phyloP scores from a whole-genome alignment of 306 rosid genomes.

The Trifolium subterraneum region DNA sequence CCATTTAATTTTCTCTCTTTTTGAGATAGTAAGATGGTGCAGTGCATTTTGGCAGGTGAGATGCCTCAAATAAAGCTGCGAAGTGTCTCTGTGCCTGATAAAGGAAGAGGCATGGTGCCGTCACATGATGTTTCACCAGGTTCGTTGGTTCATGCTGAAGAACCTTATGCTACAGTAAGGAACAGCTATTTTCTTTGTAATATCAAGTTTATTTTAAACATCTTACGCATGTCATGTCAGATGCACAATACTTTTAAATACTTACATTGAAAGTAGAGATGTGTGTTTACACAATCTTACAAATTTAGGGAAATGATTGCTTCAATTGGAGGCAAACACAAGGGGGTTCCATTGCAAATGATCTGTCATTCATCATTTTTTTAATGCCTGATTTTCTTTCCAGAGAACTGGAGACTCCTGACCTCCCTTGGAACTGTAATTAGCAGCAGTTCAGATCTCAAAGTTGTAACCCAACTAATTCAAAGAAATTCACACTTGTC shows the following conservation, averaged over 20 bases:
- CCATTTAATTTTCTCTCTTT: constrained; percentile 24
- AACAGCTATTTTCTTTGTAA: constrained; percentile 19
- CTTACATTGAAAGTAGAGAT: neutral
- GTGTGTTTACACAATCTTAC: constrained; percentile 19
- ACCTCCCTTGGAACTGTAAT: neutral
- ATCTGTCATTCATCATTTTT: neutral
- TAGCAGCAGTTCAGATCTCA: constrained; percentile 24
- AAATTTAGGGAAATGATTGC: constrained; percentile 27
- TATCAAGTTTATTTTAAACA: constrained; percentile 16
- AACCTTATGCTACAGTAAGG: constrained; percentile 79
- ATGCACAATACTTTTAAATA: neutral
- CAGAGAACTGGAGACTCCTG: constrained; percentile 21
- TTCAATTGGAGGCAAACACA: constrained; percentile 31
- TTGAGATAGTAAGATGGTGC: constrained; percentile 39
- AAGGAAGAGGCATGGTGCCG: constrained; percentile 76
- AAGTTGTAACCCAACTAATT: constrained; percentile 14
- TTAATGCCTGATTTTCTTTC: constrained; percentile 15
- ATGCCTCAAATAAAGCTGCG: constrained; percentile 54
- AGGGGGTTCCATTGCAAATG: neutral
- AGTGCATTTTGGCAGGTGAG: constrained; percentile 64
- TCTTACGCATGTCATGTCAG: neutral
- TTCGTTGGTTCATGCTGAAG: constrained; percentile 78
- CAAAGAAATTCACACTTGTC: constrained; percentile 16
- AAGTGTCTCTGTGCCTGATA: constrained; percentile 58
- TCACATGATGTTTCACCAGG: constrained; percentile 60